phyloP scores from a whole-genome alignment of 2,329 filamentous ascomycete species.

The Calonectria montana region DNA sequence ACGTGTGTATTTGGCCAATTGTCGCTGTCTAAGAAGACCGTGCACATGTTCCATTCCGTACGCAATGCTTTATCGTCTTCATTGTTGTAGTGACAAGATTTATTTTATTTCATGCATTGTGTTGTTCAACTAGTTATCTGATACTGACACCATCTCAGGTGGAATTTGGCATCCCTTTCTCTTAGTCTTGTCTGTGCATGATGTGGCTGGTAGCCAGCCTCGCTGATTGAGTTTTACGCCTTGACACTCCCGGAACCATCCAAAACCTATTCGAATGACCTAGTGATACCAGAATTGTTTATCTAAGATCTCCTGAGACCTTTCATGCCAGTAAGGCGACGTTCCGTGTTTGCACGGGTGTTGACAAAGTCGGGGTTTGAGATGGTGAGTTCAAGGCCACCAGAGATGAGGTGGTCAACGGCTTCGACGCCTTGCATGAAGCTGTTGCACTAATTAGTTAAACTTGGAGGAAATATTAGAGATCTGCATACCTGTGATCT shows the following conservation, averaged over 20 bases:
- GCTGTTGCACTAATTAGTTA: background rate
- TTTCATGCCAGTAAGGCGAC: constrained; percentile 45
- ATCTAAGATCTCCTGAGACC: background rate
- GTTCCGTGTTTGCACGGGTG: constrained; percentile 69
- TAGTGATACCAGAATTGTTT: background rate
- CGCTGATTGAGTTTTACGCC: background rate
- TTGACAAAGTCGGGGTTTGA: constrained; percentile 99
- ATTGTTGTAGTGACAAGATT: too few species aligned
- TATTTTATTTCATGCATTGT: background rate
- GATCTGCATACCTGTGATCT: constrained; percentile 76
- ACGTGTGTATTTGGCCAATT: too few species aligned
- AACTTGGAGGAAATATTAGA: background rate
- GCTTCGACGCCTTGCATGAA: constrained; percentile 99
- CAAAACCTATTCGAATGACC: too few species aligned
- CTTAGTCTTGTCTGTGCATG: background rate
- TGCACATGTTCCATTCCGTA: too few species aligned
- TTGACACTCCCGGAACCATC: background rate
- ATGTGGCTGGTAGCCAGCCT: background rate
- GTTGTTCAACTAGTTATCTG: background rate
- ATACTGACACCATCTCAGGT: background rate
- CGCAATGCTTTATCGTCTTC: too few species aligned
- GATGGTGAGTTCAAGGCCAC: constrained; percentile 89
- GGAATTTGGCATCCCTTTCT: too few species aligned
- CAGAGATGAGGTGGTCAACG: constrained; percentile 88
- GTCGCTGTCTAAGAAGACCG: too few species aligned